These are phyloP conservation scores for Pseudotulostoma volvatum DNA, from an alignment of 495 filamentous ascomycete genomes.

Conservation along the genomic window DNA sequence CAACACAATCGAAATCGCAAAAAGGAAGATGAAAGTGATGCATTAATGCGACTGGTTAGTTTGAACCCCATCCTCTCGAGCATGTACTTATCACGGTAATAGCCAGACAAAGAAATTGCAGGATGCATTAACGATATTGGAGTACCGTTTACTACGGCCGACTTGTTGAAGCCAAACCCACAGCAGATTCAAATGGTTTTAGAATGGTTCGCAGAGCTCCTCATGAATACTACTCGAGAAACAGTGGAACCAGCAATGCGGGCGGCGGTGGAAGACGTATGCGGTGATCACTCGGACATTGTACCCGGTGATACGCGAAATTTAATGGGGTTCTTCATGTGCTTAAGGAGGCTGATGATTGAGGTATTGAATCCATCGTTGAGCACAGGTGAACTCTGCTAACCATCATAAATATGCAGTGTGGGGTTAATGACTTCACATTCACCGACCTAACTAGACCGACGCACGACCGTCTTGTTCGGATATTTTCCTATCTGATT, in stretches of 20 bases:
- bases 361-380: too few relatives aligned
- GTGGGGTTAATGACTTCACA: constrained; percentile 82
- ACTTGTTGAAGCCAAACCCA: constrained; percentile 85
- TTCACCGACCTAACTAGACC: constrained; percentile 82
- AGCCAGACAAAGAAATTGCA: constrained; percentile 78
- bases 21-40: constrained; percentile 69
- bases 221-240: constrained; percentile 80
- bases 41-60: constrained; percentile 70
- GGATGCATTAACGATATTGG: constrained; percentile 95
- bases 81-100: constrained; percentile 7
- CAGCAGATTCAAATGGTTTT: constrained; percentile 90
- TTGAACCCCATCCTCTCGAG: neutral
- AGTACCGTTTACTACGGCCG: constrained; percentile 69
- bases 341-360: constrained; percentile 53
- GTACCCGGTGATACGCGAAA: constrained; percentile 76
- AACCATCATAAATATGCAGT: constrained; percentile 22
- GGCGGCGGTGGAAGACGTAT: constrained; percentile 72
- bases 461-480: constrained; percentile 69
- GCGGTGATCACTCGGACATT: constrained; percentile 64
- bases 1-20: constrained; percentile 46
- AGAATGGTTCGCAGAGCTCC: constrained; percentile 87
- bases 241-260: constrained; percentile 90
- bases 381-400: too few relatives aligned
- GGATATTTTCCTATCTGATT: constrained; percentile 90
- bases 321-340: constrained; percentile 82